These are phyloP conservation scores for Phytophthora podocarpi DNA, from an alignment of 352 stramenopile species.

Conservation along the genomic window DNA sequence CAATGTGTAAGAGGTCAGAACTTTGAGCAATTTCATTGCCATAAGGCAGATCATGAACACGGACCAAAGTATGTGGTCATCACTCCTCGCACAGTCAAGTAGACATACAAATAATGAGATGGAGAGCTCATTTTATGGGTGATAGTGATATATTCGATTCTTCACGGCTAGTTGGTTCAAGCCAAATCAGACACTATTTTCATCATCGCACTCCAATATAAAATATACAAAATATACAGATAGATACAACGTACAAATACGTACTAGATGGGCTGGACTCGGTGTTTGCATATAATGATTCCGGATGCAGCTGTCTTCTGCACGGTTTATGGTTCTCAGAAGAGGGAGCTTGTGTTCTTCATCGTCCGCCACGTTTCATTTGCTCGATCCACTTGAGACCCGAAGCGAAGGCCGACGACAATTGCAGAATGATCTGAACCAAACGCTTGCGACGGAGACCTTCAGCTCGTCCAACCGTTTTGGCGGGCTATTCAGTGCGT, in stretches of 20 bases:
- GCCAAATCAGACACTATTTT: conserved; percentile 82
- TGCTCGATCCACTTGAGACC: neutral
- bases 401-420: neutral
- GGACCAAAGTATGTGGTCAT: conserved; percentile 92
- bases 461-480: conserved; percentile 28
- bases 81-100: conserved; percentile 45
- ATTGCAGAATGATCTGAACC: conserved; percentile 32
- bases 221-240: conserved; percentile 24
- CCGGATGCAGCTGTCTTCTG: conserved; percentile 89
- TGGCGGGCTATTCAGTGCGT: neutral
- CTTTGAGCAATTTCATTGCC: conserved; percentile 92
- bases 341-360: conserved; percentile 91
- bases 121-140: conserved; percentile 92
- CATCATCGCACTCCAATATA: conserved; percentile 77
- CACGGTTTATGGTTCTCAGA: conserved; percentile 70
- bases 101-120: conserved; percentile 22
- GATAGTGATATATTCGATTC: conserved; percentile 93
- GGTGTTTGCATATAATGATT: conserved; percentile 90
- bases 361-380: conserved; percentile 48
- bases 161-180: conserved; percentile 93
- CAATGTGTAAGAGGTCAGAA: conserved; percentile 61
- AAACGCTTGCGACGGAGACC: neutral
- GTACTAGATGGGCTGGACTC: conserved; percentile 55
- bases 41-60: conserved; percentile 92
- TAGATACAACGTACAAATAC: conserved; percentile 27